Evolutionary conservation across 129 eudicot genomes (phyloP), one percentile per base, ranked within the genome.

Genomic region (Chrysanthemum seticuspe): DNA sequence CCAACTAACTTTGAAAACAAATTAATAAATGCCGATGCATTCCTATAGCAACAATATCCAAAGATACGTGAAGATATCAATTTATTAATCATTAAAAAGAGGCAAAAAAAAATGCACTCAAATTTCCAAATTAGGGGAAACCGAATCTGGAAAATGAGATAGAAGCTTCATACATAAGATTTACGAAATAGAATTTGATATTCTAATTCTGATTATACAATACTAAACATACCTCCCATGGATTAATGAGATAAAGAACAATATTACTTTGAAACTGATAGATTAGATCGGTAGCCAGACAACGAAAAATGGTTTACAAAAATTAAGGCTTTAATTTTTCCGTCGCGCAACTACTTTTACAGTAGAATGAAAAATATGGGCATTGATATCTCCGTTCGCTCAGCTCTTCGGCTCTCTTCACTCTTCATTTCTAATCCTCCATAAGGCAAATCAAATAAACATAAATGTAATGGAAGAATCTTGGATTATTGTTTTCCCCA

Each of bases 151-250:
- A 62, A 70, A 60, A 71, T 16, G 44, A 76, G 50, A 74, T 53
- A 48, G 48, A 76, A 10, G 67, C 40, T 65, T 67, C 52, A 57
- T 68, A 68, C 36, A 27, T 66, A 21, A 76, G 60, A 16, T 52
- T 15, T 11, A 54, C 16, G 61, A 25, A 71, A 71, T 4, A 63
- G 57, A 53, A 78, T 71, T 73, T 47, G 72, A 62, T 25, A 63
- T 36, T 71, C 60, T 64, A 49, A 65, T 64, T 71, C 16, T 54
- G 62, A 27, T 55, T 71, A 55, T 58, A 70, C 64, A 77, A 61
- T 71, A 25, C 44, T 55, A 25, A 63, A 59, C 73, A 29, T 63
- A 78, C 82, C 82, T 78, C 82, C 82, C 82, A 78, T 78, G 67
- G 64, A 27, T 65, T 55, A 64, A 71, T 23, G 54, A 27, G 13